Percentiles rank a stretch among this genome's conserved stretches.
phyloP scores from a whole-genome alignment of 208 protist genomes.

The Balamuthia mandrillaris region DNA sequence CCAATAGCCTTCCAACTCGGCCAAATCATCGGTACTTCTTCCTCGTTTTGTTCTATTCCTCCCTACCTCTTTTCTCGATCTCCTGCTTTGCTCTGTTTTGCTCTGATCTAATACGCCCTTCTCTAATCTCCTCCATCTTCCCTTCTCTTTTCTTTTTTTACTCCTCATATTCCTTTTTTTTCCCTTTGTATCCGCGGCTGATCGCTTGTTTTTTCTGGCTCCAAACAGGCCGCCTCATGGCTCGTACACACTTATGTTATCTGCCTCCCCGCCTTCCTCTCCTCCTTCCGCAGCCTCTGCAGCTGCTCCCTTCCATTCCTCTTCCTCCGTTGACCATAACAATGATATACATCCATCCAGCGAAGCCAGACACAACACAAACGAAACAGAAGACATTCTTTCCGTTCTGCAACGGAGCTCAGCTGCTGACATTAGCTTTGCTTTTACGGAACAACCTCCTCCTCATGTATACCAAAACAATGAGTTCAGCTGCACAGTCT shows the following conservation, averaged over 20 bases:
- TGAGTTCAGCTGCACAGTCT: background rate
- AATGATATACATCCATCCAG: background rate
- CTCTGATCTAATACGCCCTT: background rate
- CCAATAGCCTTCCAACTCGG: background rate
- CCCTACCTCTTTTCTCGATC: background rate
- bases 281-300: background rate
- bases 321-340: background rate
- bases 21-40: background rate
- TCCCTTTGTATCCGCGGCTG: too few relatives aligned
- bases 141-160: background rate
- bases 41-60: background rate
- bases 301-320: background rate
- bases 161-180: too few relatives aligned
- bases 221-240: background rate
- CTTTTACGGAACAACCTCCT: background rate
- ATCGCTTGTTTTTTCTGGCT: too few relatives aligned
- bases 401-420: too few relatives aligned
- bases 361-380: too few relatives aligned
- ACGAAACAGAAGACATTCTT: too few relatives aligned
- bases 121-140: background rate
- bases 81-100: background rate
- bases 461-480: slow-evolving; percentile 7
- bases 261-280: background rate
- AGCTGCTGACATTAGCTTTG: background rate
- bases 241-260: background rate